Base-by-base conservation (phyloP, 2,329 filamentous ascomycete species). In the Byssoonygena ceratinophila region DNA sequence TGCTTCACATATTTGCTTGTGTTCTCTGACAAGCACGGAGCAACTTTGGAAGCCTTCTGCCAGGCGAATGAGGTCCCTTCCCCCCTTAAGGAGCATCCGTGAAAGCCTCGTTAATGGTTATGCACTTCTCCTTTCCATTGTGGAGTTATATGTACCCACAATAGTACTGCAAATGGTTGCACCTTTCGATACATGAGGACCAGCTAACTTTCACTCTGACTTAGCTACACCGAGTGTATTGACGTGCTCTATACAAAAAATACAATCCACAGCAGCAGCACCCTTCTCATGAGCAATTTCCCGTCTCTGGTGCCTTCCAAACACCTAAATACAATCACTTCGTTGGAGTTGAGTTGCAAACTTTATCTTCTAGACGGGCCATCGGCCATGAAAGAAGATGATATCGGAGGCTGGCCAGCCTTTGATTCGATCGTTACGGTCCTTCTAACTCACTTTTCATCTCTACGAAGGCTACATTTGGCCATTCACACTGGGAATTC, bases 171-270 rank as follows among this genome's bases (percentile, higher is more conserved):
- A 23, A 46, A n/a, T 18, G 12, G n/a, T 18, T 31, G 25, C 7
- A 18, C 8, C n/a, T 47, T 37, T 39, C 18, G 25, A 39, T 18
- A 23, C 12, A 40, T 14, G 36, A 31, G 37, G 41, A 51, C 39
- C 25, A 25, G 37, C 39, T 43, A 25, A 43, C 18, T 44, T 36
- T 4, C 27, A 9, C n/a, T 18, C 36, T 44, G 8, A 43, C 7
- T 11, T 51, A 52, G 50, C 40, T 52, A 52, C 20, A 14, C 18
- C 37, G 63, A 68, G 22, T 64, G 60, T 2, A 58, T 66, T 36
- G 54, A 64, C 6, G 54, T 66, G 3, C 56, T 68, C 7, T 68
- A 65, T 52, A 36, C 56, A 1, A 61, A 58, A 2, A 68, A 68
- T 46, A 52, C 43, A 22, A 46, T 54, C 16, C 31, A 48, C 23